Base-by-base conservation (phyloP, 768 basidiomycete species). In the Kwoniella europaea region DNA sequence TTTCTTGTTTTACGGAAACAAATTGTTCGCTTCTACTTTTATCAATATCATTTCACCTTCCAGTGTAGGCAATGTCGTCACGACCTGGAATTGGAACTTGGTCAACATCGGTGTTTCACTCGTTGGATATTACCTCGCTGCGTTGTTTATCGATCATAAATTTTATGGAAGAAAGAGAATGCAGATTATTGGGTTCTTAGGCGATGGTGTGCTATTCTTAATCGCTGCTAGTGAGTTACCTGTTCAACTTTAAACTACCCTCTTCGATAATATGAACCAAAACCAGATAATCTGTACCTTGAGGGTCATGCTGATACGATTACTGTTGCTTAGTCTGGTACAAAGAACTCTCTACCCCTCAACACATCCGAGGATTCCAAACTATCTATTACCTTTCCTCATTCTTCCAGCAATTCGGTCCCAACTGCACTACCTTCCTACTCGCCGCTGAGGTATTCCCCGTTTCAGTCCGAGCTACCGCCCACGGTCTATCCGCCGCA, bases 361-460 rank as follows among this genome's bases (percentile, higher is more conserved):
- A 67, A 6, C 81, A 82, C 72, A 83, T 86, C 71, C 68, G 74
- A 46, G 84, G 76, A 10, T 84, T 86, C 82, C 84, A 85, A 71
- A 82, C 80, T 53, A 84, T 85, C 76, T 85, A 82, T 75, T 80
- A 79, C 63, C 72, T 82, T 22, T 82, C 82, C 9, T 76, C 77
- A 12, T 85, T 85, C 81, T 85, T 84, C 83, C 83, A 83, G 68
- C 83, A 85, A 71, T 82, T 83, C 71, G 82, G 79, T 18, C 77
- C 79, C 18, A 76, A 76, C 77, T 81, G 80, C 62, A 83, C 82
- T 10, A 83, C 83, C 55, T 86, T 86, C 80, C 71, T 86, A 15
- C 81, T 85, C 62, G 85, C 85, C 22, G 85, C 82, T 54, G 85
- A 86, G 72, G 80, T 84, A 50, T 86, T 76, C 82, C 85, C 85